Base-by-base conservation (phyloP, 2,329 filamentous ascomycete genomes). In the Aspergillus pseudonomiae region DNA sequence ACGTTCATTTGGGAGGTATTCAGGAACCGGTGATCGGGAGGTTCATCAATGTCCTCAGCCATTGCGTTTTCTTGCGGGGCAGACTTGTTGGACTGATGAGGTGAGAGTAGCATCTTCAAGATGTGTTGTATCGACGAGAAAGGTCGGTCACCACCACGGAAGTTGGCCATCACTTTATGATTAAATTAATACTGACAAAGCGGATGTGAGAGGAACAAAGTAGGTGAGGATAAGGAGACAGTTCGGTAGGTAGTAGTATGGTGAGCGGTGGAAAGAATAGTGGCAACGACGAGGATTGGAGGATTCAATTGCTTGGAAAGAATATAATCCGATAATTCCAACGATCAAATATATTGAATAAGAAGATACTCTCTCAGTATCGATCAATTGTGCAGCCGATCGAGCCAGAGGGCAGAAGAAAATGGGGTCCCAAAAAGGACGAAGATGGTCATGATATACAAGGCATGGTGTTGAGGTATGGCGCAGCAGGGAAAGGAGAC, bases 1-100 rank as follows among this genome's bases (percentile, higher is more conserved):
- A 70, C 61, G 72, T 78, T 62, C 68, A 66, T 69, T 65, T 72
- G 59, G 65, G 77, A 67, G 41, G 70, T 65, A 61, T 70, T 73
- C 16, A 73, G 62, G 57, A 71, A 65, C 53, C 69, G 74, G 36
- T 73, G 70, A 68, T 97, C 94, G 71, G 94, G 93, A 57, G 94
- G 94, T 78, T 98, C 94, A 78, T 98, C 94, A 57, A 89, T 85
- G 73, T 97, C 94, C 68, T 91, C 86, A 63, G 84, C 81, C 69
- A 88, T 77, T 62, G 97, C 93, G 63, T 89, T 86, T 58, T 88
- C 86, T 50, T 77, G 78, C 56, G 73, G 73, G 39, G 71, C 63
- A 14, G 72, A 74, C 66, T 75, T 74, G 53, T 72, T 77, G 61
- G 79, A 75, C 61, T 78, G 73, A 55, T 78, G 79, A 50, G 79